A percentile compares a stretch with the other conserved stretches of the same genome.
phyloP scores from a whole-genome alignment of 768 basidiomycete species.

The Tubosaeta brunneosetosa region DNA sequence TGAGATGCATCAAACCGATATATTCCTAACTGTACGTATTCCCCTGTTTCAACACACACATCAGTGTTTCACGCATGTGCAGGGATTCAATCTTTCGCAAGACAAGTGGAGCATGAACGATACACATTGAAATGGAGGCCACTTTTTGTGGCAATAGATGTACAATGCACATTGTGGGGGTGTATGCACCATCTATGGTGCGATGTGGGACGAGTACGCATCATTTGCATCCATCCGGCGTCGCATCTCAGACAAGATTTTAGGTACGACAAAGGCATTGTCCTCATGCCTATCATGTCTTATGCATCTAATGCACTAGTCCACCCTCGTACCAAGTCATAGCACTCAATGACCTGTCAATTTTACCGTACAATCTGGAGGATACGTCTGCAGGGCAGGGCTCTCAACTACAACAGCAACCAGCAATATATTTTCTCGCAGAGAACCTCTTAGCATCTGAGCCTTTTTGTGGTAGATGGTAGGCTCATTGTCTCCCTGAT shows the following conservation, averaged over 20 bases:
- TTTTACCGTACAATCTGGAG: slow-evolving; percentile 63
- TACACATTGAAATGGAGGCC: slow-evolving; percentile 66
- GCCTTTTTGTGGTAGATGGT: too few relatives aligned
- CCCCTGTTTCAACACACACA: too few relatives aligned
- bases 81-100: slow-evolving; percentile 70
- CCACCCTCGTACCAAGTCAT: slow-evolving; percentile 56
- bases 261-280: slow-evolving; percentile 84
- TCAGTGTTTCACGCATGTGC: not conserved
- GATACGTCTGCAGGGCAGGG: slow-evolving; percentile 12
- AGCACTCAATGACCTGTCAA: slow-evolving; percentile 73
- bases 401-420: not conserved
- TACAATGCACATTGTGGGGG: slow-evolving; percentile 61
- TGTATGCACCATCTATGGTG: slow-evolving; percentile 66
- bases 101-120: slow-evolving; percentile 72
- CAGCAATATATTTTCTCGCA: too few relatives aligned
- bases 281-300: slow-evolving; percentile 68
- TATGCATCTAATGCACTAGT: slow-evolving; percentile 56
- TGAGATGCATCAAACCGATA: slow-evolving; percentile 46
- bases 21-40: too few relatives aligned
- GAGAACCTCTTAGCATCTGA: too few relatives aligned
- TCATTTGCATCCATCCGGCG: not conserved
- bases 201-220: slow-evolving; percentile 82
- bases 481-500: too few relatives aligned
- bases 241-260: slow-evolving; percentile 2
- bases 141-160: slow-evolving; percentile 76